phyloP scores from a whole-genome alignment of 331 rosid genomes.

The Quercus tomentella region DNA sequence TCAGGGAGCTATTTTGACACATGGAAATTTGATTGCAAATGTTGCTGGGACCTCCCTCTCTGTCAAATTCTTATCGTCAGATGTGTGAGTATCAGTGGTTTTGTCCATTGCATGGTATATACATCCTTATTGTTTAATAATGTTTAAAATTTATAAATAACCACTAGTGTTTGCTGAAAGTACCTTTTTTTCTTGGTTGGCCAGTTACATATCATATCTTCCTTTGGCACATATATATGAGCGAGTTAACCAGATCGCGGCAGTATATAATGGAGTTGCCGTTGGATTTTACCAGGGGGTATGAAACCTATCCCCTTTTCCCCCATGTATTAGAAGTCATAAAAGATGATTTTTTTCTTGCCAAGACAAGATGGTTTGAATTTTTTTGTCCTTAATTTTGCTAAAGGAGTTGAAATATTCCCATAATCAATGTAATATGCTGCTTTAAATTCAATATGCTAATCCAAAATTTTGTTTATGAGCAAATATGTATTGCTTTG shows the following conservation, averaged over 20 bases:
- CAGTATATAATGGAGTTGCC: conserved; percentile 67
- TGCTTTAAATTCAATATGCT: neutral
- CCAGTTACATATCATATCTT: conserved; percentile 93
- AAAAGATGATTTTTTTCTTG: neutral
- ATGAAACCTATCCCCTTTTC: conserved; percentile 23
- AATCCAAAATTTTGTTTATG: neutral
- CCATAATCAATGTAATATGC: neutral
- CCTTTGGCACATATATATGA: conserved; percentile 98
- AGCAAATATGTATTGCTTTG: neutral
- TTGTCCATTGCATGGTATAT: conserved; percentile 4
- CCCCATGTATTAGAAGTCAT: neutral
- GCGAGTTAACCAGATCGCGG: conserved; percentile 73
- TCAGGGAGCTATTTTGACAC: conserved; percentile 91
- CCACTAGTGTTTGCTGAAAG: conserved; percentile 15
- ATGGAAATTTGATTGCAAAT: conserved; percentile 83
- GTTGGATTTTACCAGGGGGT: conserved; percentile 99
- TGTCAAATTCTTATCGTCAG: conserved; percentile 65
- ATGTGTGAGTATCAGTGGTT: conserved; percentile 58
- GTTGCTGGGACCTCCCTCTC: conserved; percentile 64
- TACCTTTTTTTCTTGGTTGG: conserved; percentile 22
- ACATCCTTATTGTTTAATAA: neutral
- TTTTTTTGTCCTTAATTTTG: neutral
- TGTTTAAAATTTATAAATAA: conserved; percentile 8
- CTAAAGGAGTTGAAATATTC: neutral
- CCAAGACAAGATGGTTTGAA: neutral